Conservation (phyloP, 805 yeast species). For the Pichia deserticola region DNA sequence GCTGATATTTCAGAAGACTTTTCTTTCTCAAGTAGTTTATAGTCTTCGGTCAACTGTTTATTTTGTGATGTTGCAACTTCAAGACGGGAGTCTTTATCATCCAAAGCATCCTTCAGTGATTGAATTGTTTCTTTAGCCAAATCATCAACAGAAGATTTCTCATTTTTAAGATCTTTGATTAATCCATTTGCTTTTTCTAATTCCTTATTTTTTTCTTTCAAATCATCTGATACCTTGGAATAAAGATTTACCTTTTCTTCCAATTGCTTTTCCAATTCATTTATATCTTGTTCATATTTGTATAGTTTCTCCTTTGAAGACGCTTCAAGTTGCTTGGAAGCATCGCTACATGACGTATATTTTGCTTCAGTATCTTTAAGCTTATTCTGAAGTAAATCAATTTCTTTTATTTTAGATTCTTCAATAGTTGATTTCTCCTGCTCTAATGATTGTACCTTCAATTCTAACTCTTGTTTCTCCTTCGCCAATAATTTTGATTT, state of each 20-base stretch:
- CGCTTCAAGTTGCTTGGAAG: too few relatives aligned
- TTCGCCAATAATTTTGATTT: neutral
- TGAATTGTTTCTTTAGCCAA: neutral
- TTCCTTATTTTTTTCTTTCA: neutral
- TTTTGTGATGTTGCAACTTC: neutral
- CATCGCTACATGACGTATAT: neutral
- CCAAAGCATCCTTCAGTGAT: neutral
- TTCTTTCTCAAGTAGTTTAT: neutral
- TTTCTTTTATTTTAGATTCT: neutral
- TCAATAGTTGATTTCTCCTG: neutral
- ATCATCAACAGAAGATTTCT: neutral
- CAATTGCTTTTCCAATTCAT: neutral
- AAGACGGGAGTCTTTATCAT: neutral
- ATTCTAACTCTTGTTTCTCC: neutral
- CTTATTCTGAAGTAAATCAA: neutral
- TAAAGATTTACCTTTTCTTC: neutral
- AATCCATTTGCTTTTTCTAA: neutral
- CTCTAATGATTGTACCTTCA: neutral
- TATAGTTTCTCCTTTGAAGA: too few relatives aligned
- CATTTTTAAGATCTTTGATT: too few relatives aligned
- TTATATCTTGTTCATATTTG: neutral
- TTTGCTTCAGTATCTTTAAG: neutral
- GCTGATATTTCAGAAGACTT: neutral
- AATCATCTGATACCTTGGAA: neutral
- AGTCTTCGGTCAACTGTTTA: neutral